Evolutionary conservation across 495 filamentous ascomycete genomes (phyloP).

Genomic region (Staphylotrichum longicolle): DNA sequence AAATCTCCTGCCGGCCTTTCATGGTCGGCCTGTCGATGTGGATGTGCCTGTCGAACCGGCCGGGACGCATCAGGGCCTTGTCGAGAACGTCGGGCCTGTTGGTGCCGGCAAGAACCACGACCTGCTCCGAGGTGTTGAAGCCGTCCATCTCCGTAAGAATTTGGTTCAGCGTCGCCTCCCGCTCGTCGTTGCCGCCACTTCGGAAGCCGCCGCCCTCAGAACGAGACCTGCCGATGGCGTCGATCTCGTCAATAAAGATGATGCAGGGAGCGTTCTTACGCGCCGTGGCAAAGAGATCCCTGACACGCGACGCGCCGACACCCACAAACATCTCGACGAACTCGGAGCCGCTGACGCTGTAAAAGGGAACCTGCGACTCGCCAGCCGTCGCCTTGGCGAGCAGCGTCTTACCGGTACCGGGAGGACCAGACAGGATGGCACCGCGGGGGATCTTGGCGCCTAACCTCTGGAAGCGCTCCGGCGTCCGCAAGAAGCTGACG

Average conservation of each 20-base stretch:
- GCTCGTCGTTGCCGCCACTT: slow-evolving; percentile 91
- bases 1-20: slow-evolving; percentile 95
- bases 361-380: slow-evolving; percentile 97
- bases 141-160: slow-evolving; percentile 99
- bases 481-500: slow-evolving; percentile 90
- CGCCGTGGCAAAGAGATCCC: slow-evolving; percentile 92
- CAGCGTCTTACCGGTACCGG: slow-evolving; percentile 96
- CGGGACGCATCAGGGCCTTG: slow-evolving; percentile 92
- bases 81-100: slow-evolving; percentile 93
- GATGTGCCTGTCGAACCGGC: slow-evolving; percentile 95
- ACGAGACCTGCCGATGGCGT: slow-evolving; percentile 91
- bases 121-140: slow-evolving; percentile 95
- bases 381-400: slow-evolving; percentile 96
- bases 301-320: slow-evolving; percentile 91
- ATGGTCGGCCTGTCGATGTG: slow-evolving; percentile 90
- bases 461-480: slow-evolving; percentile 83
- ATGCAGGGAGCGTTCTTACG: slow-evolving; percentile 97
- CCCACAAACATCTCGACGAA: slow-evolving; percentile 99
- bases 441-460: slow-evolving; percentile 97
- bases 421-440: slow-evolving; percentile 92
- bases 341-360: slow-evolving; percentile 95
- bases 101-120: slow-evolving; percentile 96
- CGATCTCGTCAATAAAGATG: slow-evolving; percentile 99
- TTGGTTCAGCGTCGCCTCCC: slow-evolving; percentile 95
- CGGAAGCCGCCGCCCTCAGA: slow-evolving; percentile 62